Conservation (phyloP, 2,329 filamentous ascomycete species). For the Didymella exigua region DNA sequence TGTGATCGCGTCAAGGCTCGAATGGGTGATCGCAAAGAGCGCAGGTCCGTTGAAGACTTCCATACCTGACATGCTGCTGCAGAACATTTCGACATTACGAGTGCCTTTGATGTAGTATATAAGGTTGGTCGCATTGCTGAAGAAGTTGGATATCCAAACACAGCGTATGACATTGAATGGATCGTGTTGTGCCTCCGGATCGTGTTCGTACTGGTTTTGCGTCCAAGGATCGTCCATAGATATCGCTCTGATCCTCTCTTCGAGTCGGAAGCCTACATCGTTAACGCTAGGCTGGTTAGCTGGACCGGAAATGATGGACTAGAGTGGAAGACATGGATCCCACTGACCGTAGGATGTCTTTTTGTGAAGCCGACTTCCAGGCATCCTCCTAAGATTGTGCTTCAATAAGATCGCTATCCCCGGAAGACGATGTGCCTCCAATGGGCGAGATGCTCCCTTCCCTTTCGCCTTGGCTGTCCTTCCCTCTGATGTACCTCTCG, state of each 20-base stretch:
- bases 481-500: background rate
- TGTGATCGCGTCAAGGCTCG: background rate
- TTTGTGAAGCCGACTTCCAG: background rate
- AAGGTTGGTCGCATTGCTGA: constrained; percentile 22
- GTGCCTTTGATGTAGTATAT: constrained; percentile 26
- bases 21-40: constrained; percentile 12
- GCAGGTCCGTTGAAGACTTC: constrained; percentile 25
- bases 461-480: background rate
- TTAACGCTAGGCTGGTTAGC: background rate
- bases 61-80: constrained; percentile 18
- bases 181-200: background rate
- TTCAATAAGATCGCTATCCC: background rate
- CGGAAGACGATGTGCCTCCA: background rate
- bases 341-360: background rate
- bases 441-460: background rate
- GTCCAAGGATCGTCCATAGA: constrained; percentile 1
- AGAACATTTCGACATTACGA: constrained; percentile 19
- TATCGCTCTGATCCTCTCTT: background rate
- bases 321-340: background rate
- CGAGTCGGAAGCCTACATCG: background rate
- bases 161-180: constrained; percentile 6
- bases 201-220: background rate
- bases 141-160: constrained; percentile 26
- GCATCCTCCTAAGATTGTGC: background rate
- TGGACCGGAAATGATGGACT: background rate